Evolutionary conservation across 345 rosid genomes (phyloP).

Genomic region (Clarkia xantiana): DNA sequence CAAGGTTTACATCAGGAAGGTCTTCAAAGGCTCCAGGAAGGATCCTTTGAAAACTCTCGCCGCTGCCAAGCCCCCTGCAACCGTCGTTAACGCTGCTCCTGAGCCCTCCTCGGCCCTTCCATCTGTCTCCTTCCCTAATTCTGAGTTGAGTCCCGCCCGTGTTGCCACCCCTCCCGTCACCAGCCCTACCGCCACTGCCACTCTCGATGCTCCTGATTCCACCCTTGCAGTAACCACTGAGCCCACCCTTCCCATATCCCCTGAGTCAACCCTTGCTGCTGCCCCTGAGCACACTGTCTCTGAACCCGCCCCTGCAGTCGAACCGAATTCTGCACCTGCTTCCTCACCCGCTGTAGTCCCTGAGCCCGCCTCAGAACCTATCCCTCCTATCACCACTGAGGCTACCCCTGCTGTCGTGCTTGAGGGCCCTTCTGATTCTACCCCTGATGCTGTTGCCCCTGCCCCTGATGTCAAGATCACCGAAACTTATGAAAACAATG

Average conservation of each 20-base stretch:
- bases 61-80: conserved; percentile 9
- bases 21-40: conserved; percentile 36
- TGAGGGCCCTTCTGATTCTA: background rate
- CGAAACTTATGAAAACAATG: background rate
- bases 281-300: too few relatives aligned
- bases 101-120: background rate
- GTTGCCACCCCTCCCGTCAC: conserved; percentile 5
- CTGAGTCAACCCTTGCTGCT: too few relatives aligned
- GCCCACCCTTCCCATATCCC: too few relatives aligned
- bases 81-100: conserved; percentile 5
- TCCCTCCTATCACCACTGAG: too few relatives aligned
- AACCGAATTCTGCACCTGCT: too few relatives aligned
- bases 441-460: background rate
- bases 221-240: too few relatives aligned
- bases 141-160: background rate
- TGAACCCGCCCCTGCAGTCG: too few relatives aligned
- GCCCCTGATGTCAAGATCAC: background rate
- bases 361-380: too few relatives aligned
- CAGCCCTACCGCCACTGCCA: conserved; percentile 6
- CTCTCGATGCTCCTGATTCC: background rate
- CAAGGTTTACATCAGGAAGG: conserved; percentile 76
- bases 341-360: too few relatives aligned
- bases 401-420: too few relatives aligned
- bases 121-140: background rate
- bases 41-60: conserved; percentile 3